Evolutionary conservation across 768 basidiomycete species (phyloP), one percentile per base, ranked within the genome.

Genomic region (Crassisporium funariophilum): DNA sequence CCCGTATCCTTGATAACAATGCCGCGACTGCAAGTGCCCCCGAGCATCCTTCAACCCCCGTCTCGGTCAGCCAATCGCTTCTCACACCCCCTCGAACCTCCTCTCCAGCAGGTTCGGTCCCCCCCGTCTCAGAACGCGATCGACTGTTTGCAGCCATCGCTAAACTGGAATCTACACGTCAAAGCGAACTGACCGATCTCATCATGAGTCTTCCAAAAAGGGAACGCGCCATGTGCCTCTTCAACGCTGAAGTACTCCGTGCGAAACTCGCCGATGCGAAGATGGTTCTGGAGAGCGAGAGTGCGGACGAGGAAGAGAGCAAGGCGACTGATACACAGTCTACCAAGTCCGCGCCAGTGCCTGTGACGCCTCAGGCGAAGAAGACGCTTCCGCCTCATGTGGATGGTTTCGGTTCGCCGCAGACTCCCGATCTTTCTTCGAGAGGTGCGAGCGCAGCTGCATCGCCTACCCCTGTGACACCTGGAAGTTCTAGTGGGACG

Each of bases 151-250:
- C 71, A 4, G 86, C 89, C 2, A 78, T 94, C 35, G 63, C 70
- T 49, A 82, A 76, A 59, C 71, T 89, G 4, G 88, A 91, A 63
- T 69, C 77, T 4, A 61, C 71, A 0, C 77, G 81, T 41, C 80
- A 83, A 35, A 59, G 58, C 2, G 86, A 89, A 52, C 75, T 95
- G 35, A 83, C 85, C 0, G 88, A 87, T 17, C 72, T 95, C 41
- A 68, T 95, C 25, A 88, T 93, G 86, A 86, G 83, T 55, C 75
- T 95, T 13, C 84, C 88, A 1, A 95, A 93, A 67, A 82, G 88
- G 49, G 93, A 95, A 54, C 81, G 92, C 11, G 91, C 91, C 0
- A 78, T 95, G 82, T 94, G 92, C 67, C 72, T 95, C 31, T 95
- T 95, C 75, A 95, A 92, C 53, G 73, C 75, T 10, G 91, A 94